Evolutionary conservation across 257 asterid species (phyloP).

Genomic region (Ajuga chamaepitys): DNA sequence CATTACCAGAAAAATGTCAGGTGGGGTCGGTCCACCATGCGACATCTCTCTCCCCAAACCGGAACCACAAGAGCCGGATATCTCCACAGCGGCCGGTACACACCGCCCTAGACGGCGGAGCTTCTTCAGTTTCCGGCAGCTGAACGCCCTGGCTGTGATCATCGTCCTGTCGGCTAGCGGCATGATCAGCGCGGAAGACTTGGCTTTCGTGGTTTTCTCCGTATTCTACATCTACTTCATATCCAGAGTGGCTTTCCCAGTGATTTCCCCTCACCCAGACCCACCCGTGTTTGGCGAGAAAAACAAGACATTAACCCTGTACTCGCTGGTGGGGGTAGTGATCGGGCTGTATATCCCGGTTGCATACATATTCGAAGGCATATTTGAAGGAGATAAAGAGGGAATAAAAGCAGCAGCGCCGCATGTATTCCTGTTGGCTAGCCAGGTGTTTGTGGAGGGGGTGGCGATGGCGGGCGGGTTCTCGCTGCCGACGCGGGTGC

Average conservation of each 20-base stretch:
- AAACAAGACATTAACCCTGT: constrained; percentile 22
- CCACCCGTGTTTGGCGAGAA: no score
- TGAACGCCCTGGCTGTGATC: no score
- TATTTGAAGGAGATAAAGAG: constrained; percentile 49
- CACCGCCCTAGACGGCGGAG: no score
- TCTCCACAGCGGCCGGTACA: no score
- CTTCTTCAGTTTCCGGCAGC: no score
- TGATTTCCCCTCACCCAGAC: constrained; percentile 7
- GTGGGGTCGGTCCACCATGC: constrained; percentile 59
- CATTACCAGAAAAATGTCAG: constrained; percentile 40
- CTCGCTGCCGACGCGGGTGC: no score
- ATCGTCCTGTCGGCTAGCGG: constrained; percentile 44
- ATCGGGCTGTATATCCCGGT: constrained; percentile 60
- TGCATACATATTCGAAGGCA: constrained; percentile 53
- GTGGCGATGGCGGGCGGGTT: no score
- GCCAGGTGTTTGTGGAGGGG: no score
- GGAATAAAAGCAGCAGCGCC: constrained; percentile 72
- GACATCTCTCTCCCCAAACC: neutral
- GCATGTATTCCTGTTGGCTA: no score
- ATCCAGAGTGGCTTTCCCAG: constrained; percentile 56
- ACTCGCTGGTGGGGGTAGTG: constrained; percentile 31
- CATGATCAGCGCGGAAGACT: constrained; percentile 37
- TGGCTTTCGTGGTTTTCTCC: constrained; percentile 51
- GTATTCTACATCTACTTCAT: constrained; percentile 47
- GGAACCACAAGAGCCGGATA: no score